Conservation (phyloP, 192 early-diverging fungal genomes). For the Coemansia sp. region DNA sequence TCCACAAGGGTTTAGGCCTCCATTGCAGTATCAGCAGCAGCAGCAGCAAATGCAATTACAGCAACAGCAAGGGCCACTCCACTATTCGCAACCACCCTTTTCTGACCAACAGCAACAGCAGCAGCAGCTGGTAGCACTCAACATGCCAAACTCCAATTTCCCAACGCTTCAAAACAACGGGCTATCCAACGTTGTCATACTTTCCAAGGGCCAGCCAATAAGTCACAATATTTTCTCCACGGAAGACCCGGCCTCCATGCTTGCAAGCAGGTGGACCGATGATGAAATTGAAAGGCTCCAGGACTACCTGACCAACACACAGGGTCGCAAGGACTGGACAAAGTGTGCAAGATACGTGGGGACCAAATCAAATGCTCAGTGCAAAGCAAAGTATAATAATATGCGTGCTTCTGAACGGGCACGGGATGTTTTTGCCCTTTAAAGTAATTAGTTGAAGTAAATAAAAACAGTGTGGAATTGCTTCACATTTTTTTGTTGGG, state of each 20-base stretch:
- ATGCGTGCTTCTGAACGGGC: conserved; percentile 18
- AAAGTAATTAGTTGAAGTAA: background rate
- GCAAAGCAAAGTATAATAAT: conserved; percentile 45
- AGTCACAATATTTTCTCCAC: background rate
- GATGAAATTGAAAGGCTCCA: conserved; percentile 18
- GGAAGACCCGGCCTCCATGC: conserved; percentile 1
- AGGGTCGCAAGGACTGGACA: conserved; percentile 31
- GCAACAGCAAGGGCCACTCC: too few relatives aligned
- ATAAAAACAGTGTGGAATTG: too few relatives aligned
- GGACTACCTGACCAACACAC: conserved; percentile 9
- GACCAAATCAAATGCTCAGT: conserved; percentile 30
- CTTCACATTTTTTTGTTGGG: too few relatives aligned
- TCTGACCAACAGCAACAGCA: too few relatives aligned
- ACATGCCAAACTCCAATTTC: too few relatives aligned
- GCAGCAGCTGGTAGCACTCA: too few relatives aligned
- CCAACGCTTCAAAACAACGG: background rate
- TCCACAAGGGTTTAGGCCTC: too few relatives aligned
- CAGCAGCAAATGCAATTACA: too few relatives aligned
- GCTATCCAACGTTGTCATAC: background rate
- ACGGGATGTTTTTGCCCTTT: conserved; percentile 5
- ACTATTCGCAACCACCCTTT: too few relatives aligned
- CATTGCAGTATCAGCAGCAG: too few relatives aligned
- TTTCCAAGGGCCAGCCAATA: conserved; percentile 1
- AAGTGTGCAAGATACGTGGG: conserved; percentile 18
- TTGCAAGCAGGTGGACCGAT: conserved; percentile 22